Evolutionary conservation across 2,329 filamentous ascomycete species (phyloP).

Genomic region (Teratosphaeria gauchensis): DNA sequence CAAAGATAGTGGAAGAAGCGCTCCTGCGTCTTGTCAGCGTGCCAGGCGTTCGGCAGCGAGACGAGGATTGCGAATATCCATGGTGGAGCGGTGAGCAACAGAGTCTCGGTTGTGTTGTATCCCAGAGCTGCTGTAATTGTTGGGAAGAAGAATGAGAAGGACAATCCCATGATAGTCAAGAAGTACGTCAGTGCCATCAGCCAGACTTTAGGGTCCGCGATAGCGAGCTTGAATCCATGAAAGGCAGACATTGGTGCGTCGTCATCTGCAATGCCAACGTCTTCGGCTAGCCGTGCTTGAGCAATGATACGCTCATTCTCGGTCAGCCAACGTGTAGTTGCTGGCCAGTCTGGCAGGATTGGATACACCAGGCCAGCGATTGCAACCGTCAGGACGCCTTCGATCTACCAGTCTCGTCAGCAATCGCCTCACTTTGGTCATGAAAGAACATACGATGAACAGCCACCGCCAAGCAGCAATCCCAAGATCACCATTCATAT

Average conservation of each 20-base stretch:
- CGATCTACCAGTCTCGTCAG: too few species aligned
- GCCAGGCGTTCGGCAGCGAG: constrained; percentile 13
- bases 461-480: too few species aligned
- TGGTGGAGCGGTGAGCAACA: constrained; percentile 18
- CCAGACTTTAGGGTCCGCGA: constrained; percentile 7
- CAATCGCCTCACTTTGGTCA: too few species aligned
- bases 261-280: background rate
- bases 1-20: constrained; percentile 12
- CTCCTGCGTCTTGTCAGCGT: constrained; percentile 28
- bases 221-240: constrained; percentile 8
- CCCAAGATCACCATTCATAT: too few species aligned
- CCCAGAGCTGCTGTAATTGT: constrained; percentile 29
- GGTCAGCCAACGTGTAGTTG: background rate
- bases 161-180: constrained; percentile 8
- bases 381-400: too few species aligned
- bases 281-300: background rate
- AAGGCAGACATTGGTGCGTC: constrained; percentile 1
- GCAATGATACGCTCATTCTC: background rate
- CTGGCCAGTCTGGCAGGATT: background rate
- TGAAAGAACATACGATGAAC: too few species aligned
- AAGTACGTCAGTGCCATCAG: constrained; percentile 7
- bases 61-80: background rate
- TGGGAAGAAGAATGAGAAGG: constrained; percentile 21
- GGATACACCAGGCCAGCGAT: background rate
- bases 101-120: constrained; percentile 13